Conservation (phyloP, 768 basidiomycete species). For the Termitomyces sp. region DNA sequence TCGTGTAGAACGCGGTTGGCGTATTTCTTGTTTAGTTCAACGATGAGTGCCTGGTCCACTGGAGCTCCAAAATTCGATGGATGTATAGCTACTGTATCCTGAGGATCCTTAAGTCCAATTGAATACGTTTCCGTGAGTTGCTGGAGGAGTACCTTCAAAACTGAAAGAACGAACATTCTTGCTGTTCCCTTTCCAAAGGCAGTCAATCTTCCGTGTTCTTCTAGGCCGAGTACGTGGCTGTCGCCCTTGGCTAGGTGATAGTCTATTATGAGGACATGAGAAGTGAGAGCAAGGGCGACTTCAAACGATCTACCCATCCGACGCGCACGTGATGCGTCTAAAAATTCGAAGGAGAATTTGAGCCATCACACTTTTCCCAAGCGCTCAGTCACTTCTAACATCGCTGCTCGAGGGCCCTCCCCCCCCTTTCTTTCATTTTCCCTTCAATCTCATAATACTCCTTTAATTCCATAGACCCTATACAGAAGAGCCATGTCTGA, state of each 20-base stretch:
- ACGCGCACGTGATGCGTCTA: conserved; percentile 14
- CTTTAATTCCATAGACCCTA: conserved; percentile 1
- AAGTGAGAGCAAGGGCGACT: background rate
- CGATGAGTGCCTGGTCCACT: conserved; percentile 73
- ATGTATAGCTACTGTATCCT: conserved; percentile 92
- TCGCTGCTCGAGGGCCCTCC: background rate
- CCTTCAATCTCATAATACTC: background rate
- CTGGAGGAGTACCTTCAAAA: conserved; percentile 33
- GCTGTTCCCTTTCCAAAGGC: background rate
- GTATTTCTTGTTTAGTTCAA: conserved; percentile 93
- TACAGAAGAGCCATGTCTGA: conserved; percentile 18
- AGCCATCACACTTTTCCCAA: background rate
- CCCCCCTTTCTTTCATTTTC: background rate
- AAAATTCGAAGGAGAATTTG: conserved; percentile 12
- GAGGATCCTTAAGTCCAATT: background rate
- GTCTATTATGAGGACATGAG: conserved; percentile 14
- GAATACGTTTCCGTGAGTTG: background rate
- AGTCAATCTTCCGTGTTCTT: background rate
- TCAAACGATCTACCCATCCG: background rate
- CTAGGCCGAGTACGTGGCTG: background rate
- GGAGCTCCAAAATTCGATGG: conserved; percentile 83
- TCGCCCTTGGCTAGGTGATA: conserved; percentile 3
- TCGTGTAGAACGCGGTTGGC: conserved; percentile 89
- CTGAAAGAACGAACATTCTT: conserved; percentile 44
- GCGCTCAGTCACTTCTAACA: background rate